Base-by-base conservation (phyloP, 2,329 filamentous ascomycete species). In the Tolypocladium cylindrosporum region DNA sequence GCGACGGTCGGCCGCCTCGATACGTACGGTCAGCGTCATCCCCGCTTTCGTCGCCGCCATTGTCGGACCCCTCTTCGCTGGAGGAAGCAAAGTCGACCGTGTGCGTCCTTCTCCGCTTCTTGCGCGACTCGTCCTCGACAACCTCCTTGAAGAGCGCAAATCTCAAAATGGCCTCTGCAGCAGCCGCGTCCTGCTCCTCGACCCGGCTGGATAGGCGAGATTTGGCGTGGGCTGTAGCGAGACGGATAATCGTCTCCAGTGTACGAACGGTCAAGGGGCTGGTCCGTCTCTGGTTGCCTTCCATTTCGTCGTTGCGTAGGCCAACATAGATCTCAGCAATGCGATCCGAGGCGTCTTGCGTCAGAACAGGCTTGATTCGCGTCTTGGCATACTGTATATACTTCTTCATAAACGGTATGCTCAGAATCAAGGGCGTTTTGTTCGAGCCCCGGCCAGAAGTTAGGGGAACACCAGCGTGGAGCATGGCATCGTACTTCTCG, bases 141-240 rank as follows among this genome's bases (percentile, higher is more conserved):
- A 99, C 87, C 75, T 99, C 94, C 72, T 97, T 97, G 82, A 99
- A 99, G 41, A 99, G 81, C 2, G 94, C 95, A 68, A 97, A 99
- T 21, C 94, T 85, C 39, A 99, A 77, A 63, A 99, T 96, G 10
- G 85, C 82, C 71, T 99, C 93, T 11, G 94, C 94, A 40, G 91
- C 87, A 56, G 89, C 76, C 1, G 93, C 92, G 71, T 99, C 94
- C 57, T 87, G 86, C 70, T 96, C 89, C 63, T 97, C 92, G 3
- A 99, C 91, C 45, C 90, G 81, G 68, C 85, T 91, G 1, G 91
- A 96, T 8, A 99, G 79, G 37, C 94, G 85, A 8, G 92, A 85
- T 74, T 97, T 99, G 60, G 94, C 94, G 66, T 99, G 94, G 1
- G 94, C 94, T 0, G 93, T 97, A 6, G 94, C 90, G 21, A 99